Conservation (phyloP, 1,139 yeast species). For the Suhomyces wounanorum region DNA sequence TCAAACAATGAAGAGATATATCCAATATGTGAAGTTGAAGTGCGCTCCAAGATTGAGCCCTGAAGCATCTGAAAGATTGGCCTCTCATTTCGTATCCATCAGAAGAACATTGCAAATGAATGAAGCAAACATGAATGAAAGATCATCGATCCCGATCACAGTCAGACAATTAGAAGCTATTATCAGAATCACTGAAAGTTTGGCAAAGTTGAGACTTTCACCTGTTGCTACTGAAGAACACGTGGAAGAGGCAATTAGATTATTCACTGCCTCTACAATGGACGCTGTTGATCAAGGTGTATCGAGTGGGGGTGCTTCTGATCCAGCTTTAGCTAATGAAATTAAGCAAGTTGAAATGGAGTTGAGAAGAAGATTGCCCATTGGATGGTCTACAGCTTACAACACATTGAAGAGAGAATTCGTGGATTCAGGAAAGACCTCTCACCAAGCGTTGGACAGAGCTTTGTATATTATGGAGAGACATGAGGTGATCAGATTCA, state of each 20-base stretch:
- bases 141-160: slow-evolving; percentile 96
- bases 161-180: slow-evolving; percentile 97
- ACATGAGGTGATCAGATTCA: slow-evolving; percentile 80
- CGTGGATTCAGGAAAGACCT: slow-evolving; percentile 67
- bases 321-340: slow-evolving; percentile 62
- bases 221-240: slow-evolving; percentile 88
- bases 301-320: slow-evolving; percentile 43
- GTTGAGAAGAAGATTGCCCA: slow-evolving; percentile 85
- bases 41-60: slow-evolving; percentile 93
- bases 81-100: slow-evolving; percentile 93
- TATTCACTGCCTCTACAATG: slow-evolving; percentile 97
- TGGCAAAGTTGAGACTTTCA: slow-evolving; percentile 82
- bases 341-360: slow-evolving; percentile 81
- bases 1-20: slow-evolving; percentile 87
- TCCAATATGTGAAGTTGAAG: slow-evolving; percentile 82
- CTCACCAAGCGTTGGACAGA: slow-evolving; percentile 76
- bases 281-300: slow-evolving; percentile 92
- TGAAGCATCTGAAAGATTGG: slow-evolving; percentile 86
- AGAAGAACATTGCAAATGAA: slow-evolving; percentile 80
- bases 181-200: slow-evolving; percentile 90
- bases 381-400: slow-evolving; percentile 95
- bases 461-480: slow-evolving; percentile 82
- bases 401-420: slow-evolving; percentile 82
- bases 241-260: slow-evolving; percentile 92
- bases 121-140: slow-evolving; percentile 80